These are phyloP conservation scores for Arachis stenosperma DNA, from an alignment of 306 rosid genomes.

Conservation along the genomic window DNA sequence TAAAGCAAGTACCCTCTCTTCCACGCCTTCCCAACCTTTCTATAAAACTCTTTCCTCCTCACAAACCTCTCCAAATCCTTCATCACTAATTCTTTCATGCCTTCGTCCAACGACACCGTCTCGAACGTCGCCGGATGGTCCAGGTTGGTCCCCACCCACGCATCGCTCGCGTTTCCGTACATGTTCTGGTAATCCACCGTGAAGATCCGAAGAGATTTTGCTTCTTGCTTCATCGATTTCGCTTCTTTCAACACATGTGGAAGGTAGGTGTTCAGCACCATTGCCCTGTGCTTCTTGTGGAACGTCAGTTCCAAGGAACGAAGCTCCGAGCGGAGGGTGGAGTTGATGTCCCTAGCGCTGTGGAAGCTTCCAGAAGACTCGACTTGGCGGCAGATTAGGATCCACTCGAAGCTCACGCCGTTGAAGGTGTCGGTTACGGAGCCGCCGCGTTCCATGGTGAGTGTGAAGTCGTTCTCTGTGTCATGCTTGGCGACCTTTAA, in stretches of 20 bases:
- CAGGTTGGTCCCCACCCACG: conserved; percentile 57
- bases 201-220: conserved; percentile 57
- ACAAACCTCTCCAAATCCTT: conserved; percentile 59
- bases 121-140: conserved; percentile 80
- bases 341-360: conserved; percentile 42
- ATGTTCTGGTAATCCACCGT: conserved; percentile 41
- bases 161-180: conserved; percentile 38
- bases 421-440: conserved; percentile 49
- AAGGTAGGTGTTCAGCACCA: conserved; percentile 54
- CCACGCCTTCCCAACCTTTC: conserved; percentile 80
- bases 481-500: conserved; percentile 57
- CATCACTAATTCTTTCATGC: conserved; percentile 49
- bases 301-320: conserved; percentile 60
- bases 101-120: conserved; percentile 60
- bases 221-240: conserved; percentile 48
- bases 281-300: conserved; percentile 59
- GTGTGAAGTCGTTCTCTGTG: conserved; percentile 38
- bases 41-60: conserved; percentile 64
- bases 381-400: conserved; percentile 39
- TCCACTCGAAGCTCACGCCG: conserved; percentile 61
- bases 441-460: conserved; percentile 57
- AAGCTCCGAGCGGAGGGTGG: conserved; percentile 52
- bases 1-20: conserved; percentile 78
- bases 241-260: conserved; percentile 57
- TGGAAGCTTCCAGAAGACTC: conserved; percentile 18